Conservation (phyloP, 805 yeast species). For the Sugiyamaella qingdaonensis region DNA sequence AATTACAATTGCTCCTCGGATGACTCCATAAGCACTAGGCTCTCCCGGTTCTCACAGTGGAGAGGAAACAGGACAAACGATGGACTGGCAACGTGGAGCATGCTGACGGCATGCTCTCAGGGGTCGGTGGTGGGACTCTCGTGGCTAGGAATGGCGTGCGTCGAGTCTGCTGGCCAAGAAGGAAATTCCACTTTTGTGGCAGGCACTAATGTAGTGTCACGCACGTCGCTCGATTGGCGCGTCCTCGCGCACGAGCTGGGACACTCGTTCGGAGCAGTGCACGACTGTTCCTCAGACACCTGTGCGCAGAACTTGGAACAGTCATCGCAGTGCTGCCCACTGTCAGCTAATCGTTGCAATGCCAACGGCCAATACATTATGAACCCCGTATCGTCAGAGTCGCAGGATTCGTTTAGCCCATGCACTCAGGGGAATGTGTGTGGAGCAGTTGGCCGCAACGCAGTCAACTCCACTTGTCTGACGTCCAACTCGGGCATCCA, state of each 20-base stretch:
- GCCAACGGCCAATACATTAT: conserved; percentile 35
- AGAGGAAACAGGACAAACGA: conserved; percentile 29
- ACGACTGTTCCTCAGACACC: conserved; percentile 36
- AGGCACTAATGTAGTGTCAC: conserved; percentile 34
- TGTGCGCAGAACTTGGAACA: conserved; percentile 28
- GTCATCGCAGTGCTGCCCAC: conserved; percentile 35
- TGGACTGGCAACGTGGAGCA: conserved; percentile 35
- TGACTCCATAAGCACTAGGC: conserved; percentile 26
- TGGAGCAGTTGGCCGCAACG: conserved; percentile 25
- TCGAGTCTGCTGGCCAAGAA: conserved; percentile 15
- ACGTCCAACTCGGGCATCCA: conserved; percentile 28
- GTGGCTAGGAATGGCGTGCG: conserved; percentile 36
- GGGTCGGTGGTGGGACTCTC: conserved; percentile 36
- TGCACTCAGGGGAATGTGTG: conserved; percentile 37
- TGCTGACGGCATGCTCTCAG: conserved; percentile 32
- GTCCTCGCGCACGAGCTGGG: conserved; percentile 39
- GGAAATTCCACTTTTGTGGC: conserved; percentile 22
- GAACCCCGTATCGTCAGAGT: conserved; percentile 33
- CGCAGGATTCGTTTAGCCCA: conserved; percentile 29
- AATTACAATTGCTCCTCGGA: conserved; percentile 25
- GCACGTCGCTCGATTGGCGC: conserved; percentile 32
- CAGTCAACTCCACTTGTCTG: conserved; percentile 30
- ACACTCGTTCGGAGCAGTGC: conserved; percentile 40
- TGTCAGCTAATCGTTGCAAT: conserved; percentile 26
- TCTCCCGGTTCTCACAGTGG: conserved; percentile 32